Conservation (phyloP, 768 basidiomycete species). For the Tricholomella constricta region DNA sequence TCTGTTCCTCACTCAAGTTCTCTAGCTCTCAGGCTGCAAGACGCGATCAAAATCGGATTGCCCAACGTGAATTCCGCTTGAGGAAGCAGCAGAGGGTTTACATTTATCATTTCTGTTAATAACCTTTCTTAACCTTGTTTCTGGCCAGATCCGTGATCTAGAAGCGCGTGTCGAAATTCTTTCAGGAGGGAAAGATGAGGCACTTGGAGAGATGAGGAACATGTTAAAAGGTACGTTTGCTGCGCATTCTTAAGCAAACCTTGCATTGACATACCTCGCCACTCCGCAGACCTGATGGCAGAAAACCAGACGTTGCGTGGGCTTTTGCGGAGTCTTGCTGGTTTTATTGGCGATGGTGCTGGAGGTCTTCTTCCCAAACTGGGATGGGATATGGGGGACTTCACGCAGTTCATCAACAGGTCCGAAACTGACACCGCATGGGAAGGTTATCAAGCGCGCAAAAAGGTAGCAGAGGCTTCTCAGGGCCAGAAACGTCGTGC, state of each 20-base stretch:
- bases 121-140: conserved; percentile 2
- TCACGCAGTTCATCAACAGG: conserved; percentile 79
- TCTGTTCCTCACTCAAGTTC: conserved; percentile 9
- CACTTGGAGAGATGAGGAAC: conserved; percentile 78
- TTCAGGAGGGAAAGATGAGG: conserved; percentile 90
- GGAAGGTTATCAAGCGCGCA: conserved; percentile 83
- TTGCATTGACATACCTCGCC: background rate
- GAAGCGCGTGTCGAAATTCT: conserved; percentile 95
- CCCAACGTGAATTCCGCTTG: conserved; percentile 90
- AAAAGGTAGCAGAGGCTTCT: conserved; percentile 38
- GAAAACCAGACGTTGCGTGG: conserved; percentile 87
- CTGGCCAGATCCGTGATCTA: conserved; percentile 84
- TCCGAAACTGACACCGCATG: conserved; percentile 93
- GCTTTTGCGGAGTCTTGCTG: conserved; percentile 71
- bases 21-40: conserved; percentile 83
- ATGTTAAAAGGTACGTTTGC: conserved; percentile 66
- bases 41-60: conserved; percentile 89
- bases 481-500: conserved; percentile 53
- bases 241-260: conserved; percentile 1
- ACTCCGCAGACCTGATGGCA: conserved; percentile 70
- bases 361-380: conserved; percentile 77
- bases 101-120: background rate
- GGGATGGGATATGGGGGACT: conserved; percentile 77
- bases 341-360: conserved; percentile 86
- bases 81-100: conserved; percentile 84